Evolutionary conservation across 2,329 filamentous ascomycete species (phyloP).

Genomic region (Curvularia sp.): DNA sequence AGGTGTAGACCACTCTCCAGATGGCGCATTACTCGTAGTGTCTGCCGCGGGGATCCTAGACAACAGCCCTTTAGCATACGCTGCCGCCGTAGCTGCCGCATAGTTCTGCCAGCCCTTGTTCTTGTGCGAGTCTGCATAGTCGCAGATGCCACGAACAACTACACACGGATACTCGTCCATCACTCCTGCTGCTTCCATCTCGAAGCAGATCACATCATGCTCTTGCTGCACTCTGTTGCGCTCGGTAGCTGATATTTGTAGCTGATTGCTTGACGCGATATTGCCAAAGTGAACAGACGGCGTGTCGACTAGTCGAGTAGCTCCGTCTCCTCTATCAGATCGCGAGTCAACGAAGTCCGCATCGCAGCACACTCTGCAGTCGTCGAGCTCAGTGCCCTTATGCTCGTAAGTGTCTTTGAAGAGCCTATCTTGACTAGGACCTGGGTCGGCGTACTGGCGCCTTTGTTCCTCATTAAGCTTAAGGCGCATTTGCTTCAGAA

Average conservation of each 20-base stretch:
- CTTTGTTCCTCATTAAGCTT: constrained; percentile 18
- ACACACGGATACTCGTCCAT: constrained; percentile 25
- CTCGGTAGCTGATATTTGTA: constrained; percentile 22
- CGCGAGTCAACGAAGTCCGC: constrained; percentile 9
- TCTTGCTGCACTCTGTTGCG: constrained; percentile 22
- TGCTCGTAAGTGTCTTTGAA: constrained; percentile 19
- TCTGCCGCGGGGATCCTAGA: constrained; percentile 5
- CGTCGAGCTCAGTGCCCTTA: constrained; percentile 14
- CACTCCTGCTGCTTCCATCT: constrained; percentile 34
- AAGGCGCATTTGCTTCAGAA: constrained; percentile 20
- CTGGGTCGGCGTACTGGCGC: constrained; percentile 20
- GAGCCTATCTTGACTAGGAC: constrained; percentile 17
- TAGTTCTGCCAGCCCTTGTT: constrained; percentile 15
- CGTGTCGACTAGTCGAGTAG: constrained; percentile 16
- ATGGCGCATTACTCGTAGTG: not conserved
- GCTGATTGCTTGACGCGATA: constrained; percentile 31
- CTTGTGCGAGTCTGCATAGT: constrained; percentile 34
- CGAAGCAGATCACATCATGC: constrained; percentile 30
- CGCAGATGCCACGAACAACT: constrained; percentile 31
- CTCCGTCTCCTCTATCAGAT: constrained; percentile 15
- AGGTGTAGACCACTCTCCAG: constrained; percentile 2
- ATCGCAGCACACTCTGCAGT: constrained; percentile 21
- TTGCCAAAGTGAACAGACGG: constrained; percentile 29
- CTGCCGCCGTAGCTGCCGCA: constrained; percentile 14
- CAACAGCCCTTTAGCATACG: constrained; percentile 14